Base-by-base conservation (phyloP, 768 basidiomycete genomes). In the Rhizopogon vinicolor region DNA sequence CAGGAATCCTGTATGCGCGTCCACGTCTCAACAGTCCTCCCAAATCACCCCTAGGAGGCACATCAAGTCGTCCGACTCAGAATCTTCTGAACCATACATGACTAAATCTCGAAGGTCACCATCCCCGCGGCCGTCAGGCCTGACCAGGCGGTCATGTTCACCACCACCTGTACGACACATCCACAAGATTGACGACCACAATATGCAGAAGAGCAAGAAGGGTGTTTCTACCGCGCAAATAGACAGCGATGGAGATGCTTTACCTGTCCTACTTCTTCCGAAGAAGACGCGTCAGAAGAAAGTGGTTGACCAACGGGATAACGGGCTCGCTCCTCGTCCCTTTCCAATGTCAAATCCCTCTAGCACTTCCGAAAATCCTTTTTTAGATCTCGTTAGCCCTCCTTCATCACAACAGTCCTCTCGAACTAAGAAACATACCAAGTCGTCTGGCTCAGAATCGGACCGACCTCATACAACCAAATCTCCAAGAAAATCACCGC, bases 11-110 rank as follows among this genome's bases (percentile, higher is more conserved):
- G 46, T 35, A 19, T 13, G 1, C 13, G 18, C 13, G 13, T 4
- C 19, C 19, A 19, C 3, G 2, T 35, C 46, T 22, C 33, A 46
- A 49, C 12, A 18, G 25, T 14, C 45, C 13, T 51, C 52, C 10
- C 7, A 25, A 52, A 25, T 8, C 16, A 13, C 10, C 16, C 33
- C 16, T 9, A 55, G 58, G 42, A 57, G 40, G 35, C 22, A 43
- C 31, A 37, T 41, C 18, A 55, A 31, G n/a, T 7, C 29, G 37
- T 28, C 44, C n/a, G 52, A n/a, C 68, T 6, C 70, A 67, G 18
- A 67, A 63, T 43, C 64, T 62, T 14, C 46, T 44, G n/a, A 54
- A 62, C 35, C 70, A 66, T 37, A 56, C 57, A 6, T 72, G 67
- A 1, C 72, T 64, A 12, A 58, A 48, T 42, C 28, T 44, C 48